phyloP scores from a whole-genome alignment of 495 filamentous ascomycete genomes.

The Lasiosphaeriaceae sp. region DNA sequence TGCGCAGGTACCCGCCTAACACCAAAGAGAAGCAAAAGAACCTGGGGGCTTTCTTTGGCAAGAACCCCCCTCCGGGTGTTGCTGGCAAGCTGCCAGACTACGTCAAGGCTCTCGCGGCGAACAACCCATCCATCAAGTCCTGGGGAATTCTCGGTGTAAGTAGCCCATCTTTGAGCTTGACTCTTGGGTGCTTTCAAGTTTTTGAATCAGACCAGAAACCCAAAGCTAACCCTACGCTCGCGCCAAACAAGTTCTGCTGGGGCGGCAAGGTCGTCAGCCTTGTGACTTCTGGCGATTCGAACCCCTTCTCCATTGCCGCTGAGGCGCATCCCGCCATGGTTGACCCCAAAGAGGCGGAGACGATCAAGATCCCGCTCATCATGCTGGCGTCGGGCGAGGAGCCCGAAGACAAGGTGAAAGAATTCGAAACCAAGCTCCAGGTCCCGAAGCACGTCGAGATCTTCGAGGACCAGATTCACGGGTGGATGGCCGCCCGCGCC shows the following conservation, averaged over 20 bases:
- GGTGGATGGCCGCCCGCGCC: conserved; percentile 81
- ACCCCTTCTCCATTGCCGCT: conserved; percentile 64
- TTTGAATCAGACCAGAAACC: neutral
- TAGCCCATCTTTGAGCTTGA: neutral
- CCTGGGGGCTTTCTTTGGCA: conserved; percentile 73
- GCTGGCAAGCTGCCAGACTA: conserved; percentile 60
- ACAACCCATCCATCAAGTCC: conserved; percentile 58
- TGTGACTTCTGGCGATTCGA: conserved; percentile 55
- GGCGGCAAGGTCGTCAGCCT: conserved; percentile 69
- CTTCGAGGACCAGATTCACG: conserved; percentile 78
- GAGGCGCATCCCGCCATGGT: conserved; percentile 87
- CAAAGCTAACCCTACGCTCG: neutral
- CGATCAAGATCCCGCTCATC: conserved; percentile 60
- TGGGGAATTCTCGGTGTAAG: conserved; percentile 81
- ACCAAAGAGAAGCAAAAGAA: conserved; percentile 75
- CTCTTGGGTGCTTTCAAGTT: neutral
- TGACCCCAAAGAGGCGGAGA: conserved; percentile 67
- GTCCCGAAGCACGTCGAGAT: conserved; percentile 73
- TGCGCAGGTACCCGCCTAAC: conserved; percentile 63
- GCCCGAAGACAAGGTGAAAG: conserved; percentile 59
- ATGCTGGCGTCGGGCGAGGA: conserved; percentile 69
- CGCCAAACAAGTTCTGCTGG: conserved; percentile 68
- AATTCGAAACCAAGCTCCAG: conserved; percentile 64
- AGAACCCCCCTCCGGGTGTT: conserved; percentile 57
- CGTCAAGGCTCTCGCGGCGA: conserved; percentile 52